Conservation (phyloP, 2,329 filamentous ascomycete genomes). For the Xylariales sp. region DNA sequence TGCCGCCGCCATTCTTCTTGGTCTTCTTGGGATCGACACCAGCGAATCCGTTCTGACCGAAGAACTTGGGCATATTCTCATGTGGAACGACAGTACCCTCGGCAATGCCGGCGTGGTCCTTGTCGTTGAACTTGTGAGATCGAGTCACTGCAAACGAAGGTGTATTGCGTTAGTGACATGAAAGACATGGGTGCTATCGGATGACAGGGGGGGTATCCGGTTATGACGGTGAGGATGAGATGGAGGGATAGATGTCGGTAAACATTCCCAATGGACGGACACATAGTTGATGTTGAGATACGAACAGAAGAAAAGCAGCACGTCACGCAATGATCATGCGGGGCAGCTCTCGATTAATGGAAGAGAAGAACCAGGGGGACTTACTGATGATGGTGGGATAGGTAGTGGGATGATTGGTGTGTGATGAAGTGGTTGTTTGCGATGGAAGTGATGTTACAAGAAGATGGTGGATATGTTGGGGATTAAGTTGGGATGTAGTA, state of each 20-base stretch:
- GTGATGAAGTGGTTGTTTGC: not conserved
- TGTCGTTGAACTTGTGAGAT: constrained; percentile 92
- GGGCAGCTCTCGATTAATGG: constrained; percentile 2
- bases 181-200: not conserved
- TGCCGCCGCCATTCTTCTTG: constrained; percentile 94
- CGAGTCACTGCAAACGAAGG: constrained; percentile 71
- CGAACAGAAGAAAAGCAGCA: constrained; percentile 7
- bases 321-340: constrained; percentile 15
- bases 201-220: not conserved
- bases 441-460: not conserved
- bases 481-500: constrained; percentile 1
- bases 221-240: not conserved
- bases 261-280: not conserved
- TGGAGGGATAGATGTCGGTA: not conserved
- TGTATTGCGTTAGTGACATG: constrained; percentile 10
- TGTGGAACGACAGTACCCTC: constrained; percentile 66
- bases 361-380: not conserved
- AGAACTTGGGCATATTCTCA: constrained; percentile 83
- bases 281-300: constrained; percentile 6
- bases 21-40: constrained; percentile 85
- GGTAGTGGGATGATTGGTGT: constrained; percentile 1
- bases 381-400: constrained; percentile 4
- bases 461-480: constrained; percentile 1
- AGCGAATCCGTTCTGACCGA: constrained; percentile 78
- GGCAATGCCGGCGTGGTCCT: constrained; percentile 76